Evolutionary conservation across 768 basidiomycete species (phyloP).

Genomic region (Sporobolomyces phaffii): DNA sequence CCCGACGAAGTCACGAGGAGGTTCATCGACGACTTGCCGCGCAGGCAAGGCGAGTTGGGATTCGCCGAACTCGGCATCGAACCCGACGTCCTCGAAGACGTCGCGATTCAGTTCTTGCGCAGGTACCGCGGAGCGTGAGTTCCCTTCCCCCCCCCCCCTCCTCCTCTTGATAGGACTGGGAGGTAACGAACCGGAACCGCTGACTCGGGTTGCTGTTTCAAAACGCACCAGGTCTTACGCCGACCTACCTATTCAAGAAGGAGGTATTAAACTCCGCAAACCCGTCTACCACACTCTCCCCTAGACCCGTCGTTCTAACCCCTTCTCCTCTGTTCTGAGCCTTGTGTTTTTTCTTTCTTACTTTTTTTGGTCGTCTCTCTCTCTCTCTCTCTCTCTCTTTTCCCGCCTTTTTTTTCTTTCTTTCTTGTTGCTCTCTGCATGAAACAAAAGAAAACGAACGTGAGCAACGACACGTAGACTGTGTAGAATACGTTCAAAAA

Average conservation of each 20-base stretch:
- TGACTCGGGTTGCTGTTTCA: no score
- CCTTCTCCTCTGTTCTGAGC: not conserved
- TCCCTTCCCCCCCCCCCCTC: no score
- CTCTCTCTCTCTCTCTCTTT: not conserved
- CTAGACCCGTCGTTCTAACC: conserved; percentile 8
- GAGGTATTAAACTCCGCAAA: conserved; percentile 43
- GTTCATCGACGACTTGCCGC: conserved; percentile 67
- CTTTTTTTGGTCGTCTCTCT: not conserved
- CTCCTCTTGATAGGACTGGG: no score
- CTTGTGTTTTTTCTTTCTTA: not conserved
- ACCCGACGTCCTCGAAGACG: conserved; percentile 77
- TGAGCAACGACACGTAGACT: no score
- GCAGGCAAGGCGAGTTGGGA: conserved; percentile 52
- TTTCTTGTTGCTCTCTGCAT: not conserved
- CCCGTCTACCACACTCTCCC: conserved; percentile 36
- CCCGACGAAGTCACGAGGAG: conserved; percentile 86
- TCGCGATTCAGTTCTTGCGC: conserved; percentile 83
- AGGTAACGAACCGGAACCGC: no score
- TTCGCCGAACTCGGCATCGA: conserved; percentile 64
- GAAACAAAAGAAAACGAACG: not conserved
- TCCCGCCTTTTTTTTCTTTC: not conserved
- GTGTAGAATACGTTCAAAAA: no score
- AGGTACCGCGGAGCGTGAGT: conserved; percentile 75
- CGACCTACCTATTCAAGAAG: conserved; percentile 46
- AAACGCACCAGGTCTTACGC: no score